Conservation (phyloP, 371 early-diverging fungal species). For the Mortierella sp. region DNA sequence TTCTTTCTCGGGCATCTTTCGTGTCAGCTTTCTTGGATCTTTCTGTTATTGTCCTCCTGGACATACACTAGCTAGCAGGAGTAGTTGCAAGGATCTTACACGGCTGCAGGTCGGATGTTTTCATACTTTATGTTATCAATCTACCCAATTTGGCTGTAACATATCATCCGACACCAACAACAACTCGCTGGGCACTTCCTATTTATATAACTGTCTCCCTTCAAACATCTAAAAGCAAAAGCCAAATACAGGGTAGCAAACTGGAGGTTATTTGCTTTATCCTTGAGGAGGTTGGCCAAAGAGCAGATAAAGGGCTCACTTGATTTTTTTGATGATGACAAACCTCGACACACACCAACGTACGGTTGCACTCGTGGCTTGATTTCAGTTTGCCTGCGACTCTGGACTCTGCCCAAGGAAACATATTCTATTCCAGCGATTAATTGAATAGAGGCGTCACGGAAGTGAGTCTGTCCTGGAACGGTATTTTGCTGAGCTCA, state of each 20-base stretch:
- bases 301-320: constrained; percentile 2
- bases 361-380: constrained; percentile 1
- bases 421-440: not conserved
- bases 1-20: not conserved
- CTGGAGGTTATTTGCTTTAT: not conserved
- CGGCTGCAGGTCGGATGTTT: not conserved
- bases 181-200: not conserved
- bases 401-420: not conserved
- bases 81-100: no score
- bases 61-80: no score
- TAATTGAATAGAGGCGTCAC: not conserved
- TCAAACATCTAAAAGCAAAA: not conserved
- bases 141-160: not conserved
- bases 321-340: constrained; percentile 8
- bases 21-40: not conserved
- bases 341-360: not conserved
- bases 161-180: not conserved
- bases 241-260: not conserved
- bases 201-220: not conserved
- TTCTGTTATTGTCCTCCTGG: not conserved
- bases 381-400: not conserved
- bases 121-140: not conserved
- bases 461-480: not conserved
- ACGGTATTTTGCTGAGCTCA: not conserved
- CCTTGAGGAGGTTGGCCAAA: not conserved